A percentile compares a stretch with the other conserved stretches of the same genome.
Evolutionary conservation across 2,329 filamentous ascomycete species (phyloP).

Genomic region (Bimuria novae-zelandiae): DNA sequence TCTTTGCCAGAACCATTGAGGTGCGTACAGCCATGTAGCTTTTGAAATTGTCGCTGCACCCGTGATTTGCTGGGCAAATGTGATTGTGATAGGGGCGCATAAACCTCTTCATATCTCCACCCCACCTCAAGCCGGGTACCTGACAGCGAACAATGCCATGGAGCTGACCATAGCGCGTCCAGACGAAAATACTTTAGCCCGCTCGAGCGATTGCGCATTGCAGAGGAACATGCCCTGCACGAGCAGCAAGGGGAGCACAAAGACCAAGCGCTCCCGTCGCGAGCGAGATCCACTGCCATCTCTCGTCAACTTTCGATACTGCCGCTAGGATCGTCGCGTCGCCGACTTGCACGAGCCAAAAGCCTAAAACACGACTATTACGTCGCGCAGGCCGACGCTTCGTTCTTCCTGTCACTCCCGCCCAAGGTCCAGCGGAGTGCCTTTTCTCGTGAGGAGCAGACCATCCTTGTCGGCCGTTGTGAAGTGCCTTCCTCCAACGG

Average conservation of each 20-base stretch:
- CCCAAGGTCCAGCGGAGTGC: conserved; percentile 73
- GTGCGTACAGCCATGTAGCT: conserved; percentile 35
- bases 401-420: conserved; percentile 72
- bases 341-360: conserved; percentile 42
- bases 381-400: conserved; percentile 61
- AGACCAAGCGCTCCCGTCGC: conserved; percentile 34
- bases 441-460: conserved; percentile 73
- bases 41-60: conserved; percentile 24
- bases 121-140: conserved; percentile 33
- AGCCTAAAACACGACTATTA: conserved; percentile 35
- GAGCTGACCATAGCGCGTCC: conserved; percentile 28
- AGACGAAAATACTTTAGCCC: conserved; percentile 73
- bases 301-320: conserved; percentile 20
- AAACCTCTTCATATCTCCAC: conserved; percentile 20
- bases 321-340: conserved; percentile 24
- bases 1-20: conserved; percentile 49
- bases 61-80: conserved; percentile 6
- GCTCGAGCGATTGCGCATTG: conserved; percentile 70
- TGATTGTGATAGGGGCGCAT: conserved; percentile 18
- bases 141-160: conserved; percentile 27
- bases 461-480: conserved; percentile 60
- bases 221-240: conserved; percentile 52
- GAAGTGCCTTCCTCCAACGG: conserved; percentile 37
- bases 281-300: conserved; percentile 24
- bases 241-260: conserved; percentile 30